Base-by-base conservation (phyloP, 495 filamentous ascomycete species). In the Talaromyces proteolyticus region DNA sequence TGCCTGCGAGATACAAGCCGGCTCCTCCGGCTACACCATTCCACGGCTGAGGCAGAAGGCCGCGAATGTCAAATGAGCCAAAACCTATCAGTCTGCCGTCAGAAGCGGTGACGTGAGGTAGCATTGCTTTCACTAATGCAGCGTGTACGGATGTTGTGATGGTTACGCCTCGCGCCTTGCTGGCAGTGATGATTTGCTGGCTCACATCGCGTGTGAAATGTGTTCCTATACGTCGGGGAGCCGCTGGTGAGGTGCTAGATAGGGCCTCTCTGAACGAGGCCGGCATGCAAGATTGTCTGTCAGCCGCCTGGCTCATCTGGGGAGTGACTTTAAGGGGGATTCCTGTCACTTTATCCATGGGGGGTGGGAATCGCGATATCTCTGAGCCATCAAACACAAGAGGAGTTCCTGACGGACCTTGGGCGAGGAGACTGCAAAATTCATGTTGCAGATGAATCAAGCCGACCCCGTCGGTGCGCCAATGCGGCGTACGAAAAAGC, bases 91-190 rank as follows among this genome's bases (percentile, higher is more conserved):
- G 57, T 0, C 41, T 38, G 12, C 48, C 47, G 16, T 43, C 23
- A 3, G 26, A 8, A 10, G 29, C 8, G 51, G 0, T 47, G 43
- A 3, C 55, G 16, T 26, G 42, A n/a, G n/a, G n/a, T 8, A 52
- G 25, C 10, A 51, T 59, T 16, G 40, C 58, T 1, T 41, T 47
- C 6, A 61, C 45, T 6, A 63, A 47, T 14, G 56, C 61, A 0
- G 56, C 61, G 44, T 63, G 49, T 12, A 52, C 16, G 17, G 56
- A 53, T 8, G 45, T 52, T 1, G 53, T 63, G 4, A 63, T 49
- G 0, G 26, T 52, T 23, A 50, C 20, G 54, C 37, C 37, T 19
- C 38, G 43, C 21, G 20, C 43, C 6, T 53, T 48, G 40, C 54
- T 54, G 0, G 52, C 52, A 6, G 49, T 16, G 10, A 51, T 18